These are phyloP conservation scores for Fragosphaeria purpurea DNA, from an alignment of 2,329 filamentous ascomycete species.

Conservation along the genomic window DNA sequence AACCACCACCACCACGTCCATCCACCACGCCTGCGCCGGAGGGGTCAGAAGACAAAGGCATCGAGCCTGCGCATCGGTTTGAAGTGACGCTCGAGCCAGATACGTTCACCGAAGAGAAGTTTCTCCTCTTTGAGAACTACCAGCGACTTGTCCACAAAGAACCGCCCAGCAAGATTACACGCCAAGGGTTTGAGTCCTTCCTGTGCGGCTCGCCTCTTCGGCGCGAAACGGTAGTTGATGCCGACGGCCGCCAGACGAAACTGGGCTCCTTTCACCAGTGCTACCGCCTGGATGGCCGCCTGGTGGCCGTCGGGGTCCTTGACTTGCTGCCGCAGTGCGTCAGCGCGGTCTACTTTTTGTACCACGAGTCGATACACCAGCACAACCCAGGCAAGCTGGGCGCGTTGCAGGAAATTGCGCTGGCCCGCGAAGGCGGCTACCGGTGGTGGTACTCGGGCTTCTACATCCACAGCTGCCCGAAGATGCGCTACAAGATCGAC, in stretches of 20 bases:
- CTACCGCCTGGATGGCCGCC: conserved; percentile 64
- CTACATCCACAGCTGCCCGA: conserved; percentile 71
- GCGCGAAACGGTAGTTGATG: conserved; percentile 29
- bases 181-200: conserved; percentile 57
- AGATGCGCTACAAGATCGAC: conserved; percentile 80
- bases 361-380: conserved; percentile 62
- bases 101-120: conserved; percentile 68
- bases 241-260: conserved; percentile 41
- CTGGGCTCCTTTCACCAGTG: conserved; percentile 75
- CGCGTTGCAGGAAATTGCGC: conserved; percentile 60
- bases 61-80: conserved; percentile 56
- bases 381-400: conserved; percentile 66
- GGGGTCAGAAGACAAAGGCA: neutral
- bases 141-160: conserved; percentile 66
- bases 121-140: conserved; percentile 60
- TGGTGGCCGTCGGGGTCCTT: conserved; percentile 67
- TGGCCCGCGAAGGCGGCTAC: conserved; percentile 61
- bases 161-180: conserved; percentile 45
- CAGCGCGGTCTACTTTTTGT: conserved; percentile 76
- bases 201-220: conserved; percentile 61
- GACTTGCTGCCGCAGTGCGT: conserved; percentile 69
- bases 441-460: conserved; percentile 71
- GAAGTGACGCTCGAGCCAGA: conserved; percentile 61
- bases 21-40: neutral
- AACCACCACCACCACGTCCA: neutral